These are phyloP conservation scores for Neofusicoccum laricinum DNA, from an alignment of 2,329 filamentous ascomycete genomes.

Conservation along the genomic window DNA sequence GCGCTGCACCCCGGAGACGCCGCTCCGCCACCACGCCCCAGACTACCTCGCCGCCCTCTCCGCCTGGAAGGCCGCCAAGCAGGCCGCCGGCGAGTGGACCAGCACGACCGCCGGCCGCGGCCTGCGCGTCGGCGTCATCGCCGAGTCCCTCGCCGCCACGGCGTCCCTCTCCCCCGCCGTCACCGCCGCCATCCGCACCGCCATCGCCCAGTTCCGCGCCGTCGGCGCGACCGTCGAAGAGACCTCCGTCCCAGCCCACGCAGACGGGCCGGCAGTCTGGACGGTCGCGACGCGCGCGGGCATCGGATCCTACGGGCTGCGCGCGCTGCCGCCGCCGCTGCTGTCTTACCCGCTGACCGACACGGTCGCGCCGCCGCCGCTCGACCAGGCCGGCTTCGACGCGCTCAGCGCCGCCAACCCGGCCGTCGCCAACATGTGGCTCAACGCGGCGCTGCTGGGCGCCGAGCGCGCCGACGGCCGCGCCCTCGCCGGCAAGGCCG, in stretches of 20 bases:
- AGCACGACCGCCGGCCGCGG: conserved; percentile 33
- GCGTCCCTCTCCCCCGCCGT: conserved; percentile 42
- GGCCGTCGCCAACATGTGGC: conserved; percentile 44
- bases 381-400: conserved; percentile 44
- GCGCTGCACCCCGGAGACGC: conserved; percentile 42
- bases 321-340: conserved; percentile 28
- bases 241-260: conserved; percentile 49
- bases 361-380: conserved; percentile 22
- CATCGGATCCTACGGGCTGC: conserved; percentile 27
- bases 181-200: conserved; percentile 35
- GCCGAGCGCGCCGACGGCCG: conserved; percentile 27
- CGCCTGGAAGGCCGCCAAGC: conserved; percentile 25
- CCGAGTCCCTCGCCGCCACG: conserved; percentile 41
- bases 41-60: conserved; percentile 32
- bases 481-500: conserved; percentile 43
- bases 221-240: conserved; percentile 46
- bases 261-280: conserved; percentile 48
- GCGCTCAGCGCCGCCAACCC: conserved; percentile 44
- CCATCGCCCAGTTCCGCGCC: conserved; percentile 34
- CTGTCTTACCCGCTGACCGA: conserved; percentile 30
- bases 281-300: conserved; percentile 36
- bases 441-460: conserved; percentile 37
- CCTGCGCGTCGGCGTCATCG: conserved; percentile 47
- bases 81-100: conserved; percentile 28
- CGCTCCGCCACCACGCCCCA: conserved; percentile 34